phyloP scores from a whole-genome alignment of 805 yeast genomes.

The Saccharomycopsis fermentans region DNA sequence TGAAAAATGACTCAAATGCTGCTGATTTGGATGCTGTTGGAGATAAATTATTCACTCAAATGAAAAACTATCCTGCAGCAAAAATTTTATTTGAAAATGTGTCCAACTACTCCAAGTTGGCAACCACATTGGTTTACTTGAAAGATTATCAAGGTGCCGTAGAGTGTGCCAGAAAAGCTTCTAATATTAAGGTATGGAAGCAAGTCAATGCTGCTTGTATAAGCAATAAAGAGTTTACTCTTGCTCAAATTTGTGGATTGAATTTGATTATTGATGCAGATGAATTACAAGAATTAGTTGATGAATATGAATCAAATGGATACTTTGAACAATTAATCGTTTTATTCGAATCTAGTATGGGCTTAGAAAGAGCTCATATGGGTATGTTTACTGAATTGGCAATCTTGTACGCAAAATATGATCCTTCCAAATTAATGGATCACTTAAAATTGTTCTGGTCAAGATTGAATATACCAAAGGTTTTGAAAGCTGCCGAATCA shows the following conservation, averaged over 20 bases:
- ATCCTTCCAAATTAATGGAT: slow-evolving; percentile 86
- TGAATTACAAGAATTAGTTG: slow-evolving; percentile 83
- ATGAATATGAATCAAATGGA: slow-evolving; percentile 80
- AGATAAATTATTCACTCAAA: slow-evolving; percentile 66
- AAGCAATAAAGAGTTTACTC: slow-evolving; percentile 86
- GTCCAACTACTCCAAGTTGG: slow-evolving; percentile 91
- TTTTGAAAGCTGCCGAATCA: slow-evolving; percentile 81
- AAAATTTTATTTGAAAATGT: slow-evolving; percentile 76
- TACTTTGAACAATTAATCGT: slow-evolving; percentile 87
- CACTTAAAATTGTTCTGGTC: slow-evolving; percentile 98
- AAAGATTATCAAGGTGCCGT: slow-evolving; percentile 94
- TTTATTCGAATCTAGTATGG: slow-evolving; percentile 89
- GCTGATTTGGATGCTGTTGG: slow-evolving; percentile 91
- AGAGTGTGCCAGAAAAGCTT: slow-evolving; percentile 97
- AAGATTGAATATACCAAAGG: slow-evolving; percentile 95
- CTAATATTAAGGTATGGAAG: slow-evolving; percentile 90
- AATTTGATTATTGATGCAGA: slow-evolving; percentile 96
- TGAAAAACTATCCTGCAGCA: slow-evolving; percentile 84
- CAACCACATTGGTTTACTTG: slow-evolving; percentile 89
- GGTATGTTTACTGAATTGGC: slow-evolving; percentile 99
- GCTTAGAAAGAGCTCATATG: slow-evolving; percentile 98
- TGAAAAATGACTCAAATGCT: slow-evolving; percentile 69
- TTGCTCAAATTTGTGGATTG: slow-evolving; percentile 98
- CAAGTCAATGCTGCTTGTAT: slow-evolving; percentile 96
- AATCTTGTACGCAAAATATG: slow-evolving; percentile 78